Base-by-base conservation (phyloP, 176 grass and related monocot genomes). In the Paspalum vaginatum region DNA sequence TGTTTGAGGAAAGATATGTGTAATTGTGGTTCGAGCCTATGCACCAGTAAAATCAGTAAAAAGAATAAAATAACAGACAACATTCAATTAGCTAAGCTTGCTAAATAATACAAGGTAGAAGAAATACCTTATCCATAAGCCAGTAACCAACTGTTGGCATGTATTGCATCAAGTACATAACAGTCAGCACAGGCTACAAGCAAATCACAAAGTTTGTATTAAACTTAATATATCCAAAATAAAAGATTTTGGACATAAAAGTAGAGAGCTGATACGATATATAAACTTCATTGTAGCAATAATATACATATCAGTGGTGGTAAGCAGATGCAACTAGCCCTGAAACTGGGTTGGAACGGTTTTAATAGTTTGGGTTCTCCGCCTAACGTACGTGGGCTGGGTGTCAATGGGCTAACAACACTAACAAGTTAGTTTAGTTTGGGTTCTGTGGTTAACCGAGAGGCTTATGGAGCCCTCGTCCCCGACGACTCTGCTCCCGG, bases 91-190 rank as follows among this genome's bases (percentile, higher is more conserved):
- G 18, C 47, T 7, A 20, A 40, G 40, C n/a, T 50, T 3, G 2
- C 11, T 37, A 66, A 85, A 40, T 49, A 64, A 53, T 68, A 81
- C 51, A 63, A 32, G 73, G 17, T 64, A 70, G 20, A 84, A 51
- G 37, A 71, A 82, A 81, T 93, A 98, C 95, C 95, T 89, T 90
- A 66, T 95, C 95, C 95, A 98, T 91, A 18, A 98, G 75, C 96
- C 92, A 98, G 70, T 74, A 91, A 78, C 90, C 92, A 88, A 95
- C 12, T 58, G 88, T 87, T 79, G 96, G 96, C 79, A 82, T 91
- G 81, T 98, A 98, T 68, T 95, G 96, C 57, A 91, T 84, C 84
- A 98, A 77, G 83, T 95, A 98, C 92, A 98, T 98, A 74, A 93
- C 96, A 47, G 89, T 64, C 75, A 98, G 54, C 61, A 98, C 92